phyloP scores from a whole-genome alignment of 1,139 yeast genomes.

The Groenewaldozyma sp. region DNA sequence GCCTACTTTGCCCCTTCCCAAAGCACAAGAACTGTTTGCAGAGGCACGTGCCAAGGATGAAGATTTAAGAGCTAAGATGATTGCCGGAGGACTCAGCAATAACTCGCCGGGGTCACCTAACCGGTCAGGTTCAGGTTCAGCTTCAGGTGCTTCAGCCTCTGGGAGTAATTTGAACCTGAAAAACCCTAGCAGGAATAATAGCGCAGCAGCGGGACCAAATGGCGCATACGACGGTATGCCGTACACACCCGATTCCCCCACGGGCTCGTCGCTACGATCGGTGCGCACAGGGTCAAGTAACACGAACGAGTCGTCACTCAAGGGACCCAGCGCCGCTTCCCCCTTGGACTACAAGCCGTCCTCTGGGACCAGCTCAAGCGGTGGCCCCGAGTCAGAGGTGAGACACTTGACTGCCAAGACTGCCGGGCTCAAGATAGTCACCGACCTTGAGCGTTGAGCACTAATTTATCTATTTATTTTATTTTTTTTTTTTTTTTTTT shows the following conservation, averaged over 20 bases:
- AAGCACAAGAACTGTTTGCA: conserved; percentile 79
- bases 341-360: conserved; percentile 3
- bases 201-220: neutral
- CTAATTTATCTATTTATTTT: conserved; percentile 4
- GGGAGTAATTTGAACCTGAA: conserved; percentile 4
- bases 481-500: conserved; percentile 7
- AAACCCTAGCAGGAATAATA: conserved; percentile 2
- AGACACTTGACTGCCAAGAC: conserved; percentile 22
- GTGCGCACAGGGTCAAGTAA: conserved; percentile 22
- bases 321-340: conserved; percentile 9
- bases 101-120: conserved; percentile 1
- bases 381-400: conserved; percentile 8
- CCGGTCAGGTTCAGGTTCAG: neutral
- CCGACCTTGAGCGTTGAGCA: conserved; percentile 13
- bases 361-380: neutral
- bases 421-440: conserved; percentile 21
- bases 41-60: conserved; percentile 42
- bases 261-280: conserved; percentile 19
- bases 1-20: conserved; percentile 79
- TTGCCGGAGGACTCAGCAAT: conserved; percentile 20
- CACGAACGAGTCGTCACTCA: conserved; percentile 16
- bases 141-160: neutral
- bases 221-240: conserved; percentile 7
- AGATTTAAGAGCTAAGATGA: conserved; percentile 23
- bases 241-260: conserved; percentile 19